Evolutionary conservation across 2,329 filamentous ascomycete genomes (phyloP).

Genomic region (Thielaviopsis cerberus): DNA sequence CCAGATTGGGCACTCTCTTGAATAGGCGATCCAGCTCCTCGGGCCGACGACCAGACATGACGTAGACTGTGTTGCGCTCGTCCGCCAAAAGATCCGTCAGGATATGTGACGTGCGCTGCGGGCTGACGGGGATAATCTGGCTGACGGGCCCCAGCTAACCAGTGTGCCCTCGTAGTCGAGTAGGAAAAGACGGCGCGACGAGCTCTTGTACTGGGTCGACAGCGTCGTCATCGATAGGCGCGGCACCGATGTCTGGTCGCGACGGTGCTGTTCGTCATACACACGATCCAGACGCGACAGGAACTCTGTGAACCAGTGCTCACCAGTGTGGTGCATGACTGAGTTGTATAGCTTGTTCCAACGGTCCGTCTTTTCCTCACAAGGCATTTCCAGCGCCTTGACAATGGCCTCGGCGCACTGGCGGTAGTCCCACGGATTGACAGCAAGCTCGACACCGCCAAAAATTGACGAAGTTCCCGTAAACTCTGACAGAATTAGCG

Average conservation of each 20-base stretch:
- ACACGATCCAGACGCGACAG: slow-evolving; percentile 51
- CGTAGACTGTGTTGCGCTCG: slow-evolving; percentile 67
- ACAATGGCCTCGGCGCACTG: slow-evolving; percentile 76
- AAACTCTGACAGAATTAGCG: slow-evolving; percentile 84
- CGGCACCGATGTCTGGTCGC: slow-evolving; percentile 72
- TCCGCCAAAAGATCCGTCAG: slow-evolving; percentile 68
- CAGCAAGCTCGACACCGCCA: slow-evolving; percentile 56
- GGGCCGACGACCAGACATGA: slow-evolving; percentile 78
- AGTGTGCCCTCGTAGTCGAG: slow-evolving; percentile 89
- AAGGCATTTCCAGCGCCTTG: slow-evolving; percentile 60
- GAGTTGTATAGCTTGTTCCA: slow-evolving; percentile 58
- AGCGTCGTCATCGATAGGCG: slow-evolving; percentile 55
- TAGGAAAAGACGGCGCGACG: slow-evolving; percentile 60
- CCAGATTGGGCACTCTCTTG: slow-evolving; percentile 62
- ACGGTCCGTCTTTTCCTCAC: slow-evolving; percentile 52
- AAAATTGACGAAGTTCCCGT: slow-evolving; percentile 83
- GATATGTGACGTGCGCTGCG: slow-evolving; percentile 63
- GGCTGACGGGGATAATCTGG: slow-evolving; percentile 70
- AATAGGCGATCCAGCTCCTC: slow-evolving; percentile 80
- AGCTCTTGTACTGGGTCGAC: slow-evolving; percentile 43
- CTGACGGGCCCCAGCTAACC: slow-evolving; percentile 72
- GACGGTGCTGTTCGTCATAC: slow-evolving; percentile 67
- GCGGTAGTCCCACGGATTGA: slow-evolving; percentile 92
- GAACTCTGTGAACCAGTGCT: slow-evolving; percentile 70
- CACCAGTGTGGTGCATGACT: slow-evolving; percentile 66